Evolutionary conservation across 1,139 yeast species (phyloP).

Genomic region (Geotrichum europaeum): DNA sequence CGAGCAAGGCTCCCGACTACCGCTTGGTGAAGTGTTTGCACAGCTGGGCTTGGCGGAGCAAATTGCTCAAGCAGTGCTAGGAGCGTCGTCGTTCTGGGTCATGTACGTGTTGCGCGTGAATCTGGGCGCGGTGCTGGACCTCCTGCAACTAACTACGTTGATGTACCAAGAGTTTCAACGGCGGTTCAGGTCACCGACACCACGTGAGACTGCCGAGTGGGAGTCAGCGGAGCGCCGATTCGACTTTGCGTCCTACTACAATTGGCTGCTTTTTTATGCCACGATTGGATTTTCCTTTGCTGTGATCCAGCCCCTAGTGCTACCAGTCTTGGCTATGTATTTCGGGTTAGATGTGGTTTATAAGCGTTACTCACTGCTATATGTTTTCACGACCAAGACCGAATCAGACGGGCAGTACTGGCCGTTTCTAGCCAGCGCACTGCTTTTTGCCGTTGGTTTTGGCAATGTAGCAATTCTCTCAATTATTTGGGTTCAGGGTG

Average conservation of each 20-base stretch:
- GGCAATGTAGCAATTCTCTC: constrained; percentile 37
- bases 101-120: constrained; percentile 38
- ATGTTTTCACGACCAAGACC: constrained; percentile 36
- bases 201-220: constrained; percentile 35
- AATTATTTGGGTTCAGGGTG: constrained; percentile 39
- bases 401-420: constrained; percentile 39
- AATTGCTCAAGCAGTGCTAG: constrained; percentile 35
- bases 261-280: constrained; percentile 36
- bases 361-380: constrained; percentile 36
- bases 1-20: constrained; percentile 20
- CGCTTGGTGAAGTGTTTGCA: constrained; percentile 25
- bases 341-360: constrained; percentile 32
- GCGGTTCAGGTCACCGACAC: constrained; percentile 34
- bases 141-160: constrained; percentile 33
- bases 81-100: constrained; percentile 41
- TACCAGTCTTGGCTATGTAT: constrained; percentile 34
- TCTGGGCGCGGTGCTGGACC: constrained; percentile 32
- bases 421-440: constrained; percentile 36
- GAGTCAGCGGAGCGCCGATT: constrained; percentile 35
- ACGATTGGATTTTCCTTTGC: constrained; percentile 39
- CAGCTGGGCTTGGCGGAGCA: constrained; percentile 31
- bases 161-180: constrained; percentile 29
- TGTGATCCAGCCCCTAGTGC: constrained; percentile 37
- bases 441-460: constrained; percentile 34
- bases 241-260: constrained; percentile 35